A percentile compares a stretch with the other conserved stretches of the same genome.
These are phyloP conservation scores for Xylariales sp. DNA, from an alignment of 2,329 filamentous ascomycete genomes.

Conservation along the genomic window DNA sequence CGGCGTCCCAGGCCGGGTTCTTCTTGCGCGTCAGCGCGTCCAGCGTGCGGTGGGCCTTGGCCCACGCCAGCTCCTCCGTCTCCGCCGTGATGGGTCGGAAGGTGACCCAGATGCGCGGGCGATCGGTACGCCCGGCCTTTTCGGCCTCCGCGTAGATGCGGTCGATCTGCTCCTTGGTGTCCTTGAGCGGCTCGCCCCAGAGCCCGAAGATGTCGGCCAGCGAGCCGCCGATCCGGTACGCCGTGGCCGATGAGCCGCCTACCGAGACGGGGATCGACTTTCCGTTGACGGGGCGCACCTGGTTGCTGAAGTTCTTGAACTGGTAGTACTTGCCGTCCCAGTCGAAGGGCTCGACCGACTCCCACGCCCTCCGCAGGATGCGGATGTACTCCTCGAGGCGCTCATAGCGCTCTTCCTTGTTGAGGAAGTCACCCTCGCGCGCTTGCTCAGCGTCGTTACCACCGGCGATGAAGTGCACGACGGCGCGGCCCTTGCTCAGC, in stretches of 20 bases:
- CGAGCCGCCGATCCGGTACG: slow-evolving; percentile 54
- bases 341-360: slow-evolving; percentile 52
- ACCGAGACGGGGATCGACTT: slow-evolving; percentile 55
- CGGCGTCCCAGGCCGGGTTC: slow-evolving; percentile 26
- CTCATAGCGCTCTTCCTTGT: slow-evolving; percentile 53
- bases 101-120: slow-evolving; percentile 59
- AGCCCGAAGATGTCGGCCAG: slow-evolving; percentile 60
- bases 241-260: slow-evolving; percentile 55
- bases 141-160: slow-evolving; percentile 54
- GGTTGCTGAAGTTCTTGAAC: slow-evolving; percentile 54
- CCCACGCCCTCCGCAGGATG: slow-evolving; percentile 55
- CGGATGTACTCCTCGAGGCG: slow-evolving; percentile 58
- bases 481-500: slow-evolving; percentile 50
- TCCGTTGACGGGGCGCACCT: slow-evolving; percentile 47
- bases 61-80: slow-evolving; percentile 59
- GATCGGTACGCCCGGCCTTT: slow-evolving; percentile 49
- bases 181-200: slow-evolving; percentile 60
- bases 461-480: slow-evolving; percentile 61
- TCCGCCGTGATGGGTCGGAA: slow-evolving; percentile 59
- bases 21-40: slow-evolving; percentile 43
- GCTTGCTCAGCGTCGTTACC: slow-evolving; percentile 58
- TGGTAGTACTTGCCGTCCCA: slow-evolving; percentile 57
- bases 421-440: slow-evolving; percentile 54
- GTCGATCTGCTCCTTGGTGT: slow-evolving; percentile 60
- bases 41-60: slow-evolving; percentile 52